Base-by-base conservation (phyloP, 306 rosid genomes). In the Cicer chorassanicum region DNA sequence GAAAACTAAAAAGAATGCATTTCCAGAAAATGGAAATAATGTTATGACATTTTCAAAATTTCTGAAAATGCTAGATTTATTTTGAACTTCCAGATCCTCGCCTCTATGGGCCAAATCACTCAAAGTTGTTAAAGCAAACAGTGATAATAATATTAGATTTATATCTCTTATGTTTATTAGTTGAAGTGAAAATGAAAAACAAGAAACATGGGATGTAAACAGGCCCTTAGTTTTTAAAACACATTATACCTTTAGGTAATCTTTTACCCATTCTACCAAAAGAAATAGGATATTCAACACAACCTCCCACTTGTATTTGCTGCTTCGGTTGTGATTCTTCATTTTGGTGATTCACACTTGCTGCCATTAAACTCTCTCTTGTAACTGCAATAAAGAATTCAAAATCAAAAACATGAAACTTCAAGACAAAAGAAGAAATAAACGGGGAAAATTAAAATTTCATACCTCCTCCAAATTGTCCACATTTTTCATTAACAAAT, bases 341-440 rank as follows among this genome's bases (percentile, higher is more conserved):
- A 63, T 63, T 65, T 43, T 11, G 70, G 70, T 18, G 51, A 11
- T 65, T 19, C 43, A 42, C 39, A 65, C 14, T 42, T 65, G 53
- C 29, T 43, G 19, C 39, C 70, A 42, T 43, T 65, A 9, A n/a
- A 41, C 15, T 64, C 49, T 18, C 66, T 34, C 44, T 4, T 41
- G 50, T 64, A 64, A 2, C 24, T 40, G 41, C 69, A 40, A 41
- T 9, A 64, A 64, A 64, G 49, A 64, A 41, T 64, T 41, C 15
- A 64, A 41, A 64, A 64, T 15, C n/a, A 41, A 64, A 16, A 64
- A 63, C 9, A 14, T 14, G 69, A 15, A 64, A 41, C 36, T 59
- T 51, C 59, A 51, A 51, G 59, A 51, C 59, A 51, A 51, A 15
- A 51, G 56, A 49, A 49, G 24, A 51, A 49, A 49, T 11, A 51